phyloP scores from a whole-genome alignment of 192 early-diverging fungal species.

The Coemansia sp. region DNA sequence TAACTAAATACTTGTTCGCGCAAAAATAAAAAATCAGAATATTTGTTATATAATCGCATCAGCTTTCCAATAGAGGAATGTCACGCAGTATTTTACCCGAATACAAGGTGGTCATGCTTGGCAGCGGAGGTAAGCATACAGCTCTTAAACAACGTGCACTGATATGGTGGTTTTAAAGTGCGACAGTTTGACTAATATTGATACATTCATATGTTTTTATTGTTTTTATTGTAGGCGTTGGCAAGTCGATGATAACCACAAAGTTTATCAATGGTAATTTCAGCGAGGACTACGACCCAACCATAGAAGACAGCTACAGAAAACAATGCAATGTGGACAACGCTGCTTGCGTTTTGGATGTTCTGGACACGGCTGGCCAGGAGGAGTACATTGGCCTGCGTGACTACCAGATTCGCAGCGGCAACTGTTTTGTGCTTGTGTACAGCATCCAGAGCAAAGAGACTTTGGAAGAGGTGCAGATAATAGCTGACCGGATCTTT shows the following conservation, averaged over 20 bases:
- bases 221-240: slow-evolving; percentile 58
- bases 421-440: slow-evolving; percentile 83
- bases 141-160: background rate
- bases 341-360: slow-evolving; percentile 80
- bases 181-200: background rate
- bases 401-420: slow-evolving; percentile 88
- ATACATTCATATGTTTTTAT: background rate
- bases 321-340: slow-evolving; percentile 85
- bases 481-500: slow-evolving; percentile 73
- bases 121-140: slow-evolving; percentile 72
- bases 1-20: no score
- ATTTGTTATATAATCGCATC: background rate
- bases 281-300: slow-evolving; percentile 93
- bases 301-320: slow-evolving; percentile 89
- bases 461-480: slow-evolving; percentile 69
- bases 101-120: slow-evolving; percentile 95
- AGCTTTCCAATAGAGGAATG: slow-evolving; percentile 6
- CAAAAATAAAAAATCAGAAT: no score
- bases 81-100: slow-evolving; percentile 66
- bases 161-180: background rate
- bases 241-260: slow-evolving; percentile 89
- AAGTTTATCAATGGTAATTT: slow-evolving; percentile 93
- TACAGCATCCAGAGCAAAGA: slow-evolving; percentile 66
- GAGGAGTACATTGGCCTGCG: slow-evolving; percentile 79
- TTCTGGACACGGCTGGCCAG: slow-evolving; percentile 92